Evolutionary conservation across 768 basidiomycete species (phyloP), one percentile per base, ranked within the genome.

Genomic region (Lactifluus pinguis): DNA sequence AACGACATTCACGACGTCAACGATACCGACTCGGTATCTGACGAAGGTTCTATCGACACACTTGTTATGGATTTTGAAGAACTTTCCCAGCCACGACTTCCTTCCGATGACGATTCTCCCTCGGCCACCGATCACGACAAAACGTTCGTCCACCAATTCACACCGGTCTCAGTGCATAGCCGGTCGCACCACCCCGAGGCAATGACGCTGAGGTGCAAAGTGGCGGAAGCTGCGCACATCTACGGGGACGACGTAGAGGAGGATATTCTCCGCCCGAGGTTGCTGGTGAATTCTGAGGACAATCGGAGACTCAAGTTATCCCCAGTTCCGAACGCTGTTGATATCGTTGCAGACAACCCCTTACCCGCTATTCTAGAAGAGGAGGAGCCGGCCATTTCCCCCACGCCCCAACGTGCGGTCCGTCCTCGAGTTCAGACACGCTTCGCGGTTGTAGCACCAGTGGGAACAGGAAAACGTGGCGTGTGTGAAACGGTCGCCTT

Each of bases 161-260:
- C 44, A 11, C 39, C 62, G 7, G 17, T n/a, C 21, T 59, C 57
- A 3, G 9, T 57, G 41, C 55, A 51, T 30, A 49, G 30, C 8
- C 38, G 60, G 11, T 55, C 53, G 42, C 42, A 36, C 30, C 63
- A 52, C 38, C 60, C 65, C n/a, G 57, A 65, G 21, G 50, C 53
- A 36, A 59, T 66, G 59, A 55, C 56, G 10, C 63, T 65, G 38
- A 61, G 59, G 52, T 65, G 48, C 51, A 29, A 64, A 49, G 63
- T 55, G 42, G 65, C 65, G 32, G 65, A 65, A 17, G 65, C 65
- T 10, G 65, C 65, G 19, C 63, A 63, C 9, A 21, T 66, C 15
- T 65, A 60, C 29, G 57, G 57, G 4, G 63, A 66, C 7, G 65
- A 65, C 19, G 59, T 65, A 17, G 65, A 66, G 38, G 57, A 66